Evolutionary conservation across 192 early-diverging fungal genomes (phyloP).

Genomic region (Umbelopsis sp.): DNA sequence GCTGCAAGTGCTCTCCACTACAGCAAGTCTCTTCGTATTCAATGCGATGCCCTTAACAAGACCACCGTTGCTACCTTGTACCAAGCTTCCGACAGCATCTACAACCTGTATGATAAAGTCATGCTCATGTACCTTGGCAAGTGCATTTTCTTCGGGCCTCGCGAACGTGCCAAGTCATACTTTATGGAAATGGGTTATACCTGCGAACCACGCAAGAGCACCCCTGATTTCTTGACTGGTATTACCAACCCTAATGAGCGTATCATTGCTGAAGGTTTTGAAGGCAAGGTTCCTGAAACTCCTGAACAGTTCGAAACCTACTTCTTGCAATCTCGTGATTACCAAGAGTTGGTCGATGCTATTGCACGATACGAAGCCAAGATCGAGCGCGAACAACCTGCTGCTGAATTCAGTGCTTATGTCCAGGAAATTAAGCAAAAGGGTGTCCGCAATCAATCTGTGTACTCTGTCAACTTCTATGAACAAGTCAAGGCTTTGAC

Average conservation of each 20-base stretch:
- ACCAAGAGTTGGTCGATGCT: constrained; percentile 37
- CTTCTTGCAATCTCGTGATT: constrained; percentile 50
- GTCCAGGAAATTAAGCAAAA: constrained; percentile 59
- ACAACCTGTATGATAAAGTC: constrained; percentile 65
- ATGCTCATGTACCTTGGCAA: constrained; percentile 65
- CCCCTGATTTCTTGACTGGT: constrained; percentile 71
- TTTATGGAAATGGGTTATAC: constrained; percentile 61
- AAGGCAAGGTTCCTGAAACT: constrained; percentile 54
- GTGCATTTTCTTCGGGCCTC: constrained; percentile 69
- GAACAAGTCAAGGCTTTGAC: constrained; percentile 62
- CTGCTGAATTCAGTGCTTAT: constrained; percentile 43
- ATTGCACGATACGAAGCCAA: constrained; percentile 46
- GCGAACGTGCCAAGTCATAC: constrained; percentile 56
- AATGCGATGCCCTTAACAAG: constrained; percentile 64
- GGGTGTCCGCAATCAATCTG: constrained; percentile 48
- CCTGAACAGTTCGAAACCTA: constrained; percentile 64
- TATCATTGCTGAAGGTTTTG: constrained; percentile 49
- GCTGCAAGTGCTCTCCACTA: constrained; percentile 77
- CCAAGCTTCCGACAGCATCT: constrained; percentile 80
- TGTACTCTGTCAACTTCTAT: constrained; percentile 66
- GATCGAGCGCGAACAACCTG: constrained; percentile 26
- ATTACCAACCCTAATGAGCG: constrained; percentile 62
- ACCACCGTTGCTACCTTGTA: constrained; percentile 56
- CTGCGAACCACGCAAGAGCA: constrained; percentile 64
- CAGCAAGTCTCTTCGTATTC: constrained; percentile 66